These are phyloP conservation scores for Beta vulgaris DNA, from an alignment of 148 eudicot genomes.

Conservation along the genomic window DNA sequence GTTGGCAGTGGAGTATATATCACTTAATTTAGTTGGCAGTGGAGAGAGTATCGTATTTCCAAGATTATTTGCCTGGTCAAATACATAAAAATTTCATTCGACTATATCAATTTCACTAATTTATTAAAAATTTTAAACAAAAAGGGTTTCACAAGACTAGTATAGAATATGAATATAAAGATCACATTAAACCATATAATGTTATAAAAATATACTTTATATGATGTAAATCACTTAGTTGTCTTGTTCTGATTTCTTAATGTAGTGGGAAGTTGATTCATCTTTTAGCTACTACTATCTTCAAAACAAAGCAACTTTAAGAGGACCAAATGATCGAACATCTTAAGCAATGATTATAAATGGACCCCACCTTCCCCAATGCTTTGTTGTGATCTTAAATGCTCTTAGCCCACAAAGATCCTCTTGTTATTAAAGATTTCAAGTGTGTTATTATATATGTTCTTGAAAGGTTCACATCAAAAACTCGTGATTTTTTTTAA, in stretches of 20 bases:
- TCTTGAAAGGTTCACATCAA: no score
- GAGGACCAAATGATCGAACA: constrained; percentile 26
- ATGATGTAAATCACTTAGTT: constrained; percentile 20
- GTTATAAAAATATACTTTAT: constrained; percentile 8
- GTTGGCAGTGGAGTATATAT: no score
- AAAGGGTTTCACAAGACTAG: background rate
- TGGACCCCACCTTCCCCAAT: constrained; percentile 21
- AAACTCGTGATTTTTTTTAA: background rate
- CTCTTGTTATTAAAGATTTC: constrained; percentile 10
- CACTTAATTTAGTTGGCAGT: no score
- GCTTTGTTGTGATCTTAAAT: constrained; percentile 24
- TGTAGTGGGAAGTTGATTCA: constrained; percentile 20
- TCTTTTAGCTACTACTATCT: constrained; percentile 8
- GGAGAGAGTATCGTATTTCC: no score
- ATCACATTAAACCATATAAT: background rate
- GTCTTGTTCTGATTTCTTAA: constrained; percentile 15
- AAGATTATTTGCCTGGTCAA: no score
- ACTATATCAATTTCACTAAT: no score
- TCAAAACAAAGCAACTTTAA: constrained; percentile 29
- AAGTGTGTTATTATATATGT: constrained; percentile 1
- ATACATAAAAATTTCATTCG: no score
- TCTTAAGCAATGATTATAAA: constrained; percentile 28
- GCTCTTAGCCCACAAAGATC: constrained; percentile 35
- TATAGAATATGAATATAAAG: background rate
- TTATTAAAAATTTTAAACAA: no score